Evolutionary conservation across 129 eudicot species (phyloP).

Genomic region (Flaveria robusta): DNA sequence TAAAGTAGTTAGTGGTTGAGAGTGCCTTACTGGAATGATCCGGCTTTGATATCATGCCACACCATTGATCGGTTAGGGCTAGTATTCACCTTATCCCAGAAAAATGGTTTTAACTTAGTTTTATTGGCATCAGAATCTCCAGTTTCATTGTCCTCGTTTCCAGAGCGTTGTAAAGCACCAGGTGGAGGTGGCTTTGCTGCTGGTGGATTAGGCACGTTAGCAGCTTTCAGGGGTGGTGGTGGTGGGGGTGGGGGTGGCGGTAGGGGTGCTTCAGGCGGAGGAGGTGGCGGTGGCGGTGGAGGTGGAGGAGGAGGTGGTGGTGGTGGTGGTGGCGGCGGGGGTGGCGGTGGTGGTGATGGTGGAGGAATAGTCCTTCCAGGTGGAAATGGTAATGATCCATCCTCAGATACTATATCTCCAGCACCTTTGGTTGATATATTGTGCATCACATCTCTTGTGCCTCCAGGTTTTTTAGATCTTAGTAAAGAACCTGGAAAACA

Average conservation of each 20-base stretch:
- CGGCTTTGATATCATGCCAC: conserved; percentile 83
- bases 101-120: conserved; percentile 76
- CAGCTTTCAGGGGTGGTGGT: conserved; percentile 57
- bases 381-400: conserved; percentile 18
- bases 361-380: not conserved
- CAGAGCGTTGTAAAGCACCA: conserved; percentile 31
- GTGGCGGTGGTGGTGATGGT: not conserved
- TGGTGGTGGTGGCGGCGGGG: not conserved
- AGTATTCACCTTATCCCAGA: conserved; percentile 92
- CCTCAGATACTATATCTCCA: conserved; percentile 24
- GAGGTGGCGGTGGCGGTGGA: conserved; percentile 28
- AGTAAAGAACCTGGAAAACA: conserved; percentile 22
- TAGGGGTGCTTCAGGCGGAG: conserved; percentile 43
- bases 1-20: not conserved
- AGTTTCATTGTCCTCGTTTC: conserved; percentile 23
- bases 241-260: conserved; percentile 51
- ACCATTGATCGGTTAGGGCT: conserved; percentile 85
- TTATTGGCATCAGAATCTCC: conserved; percentile 53
- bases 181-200: conserved; percentile 56
- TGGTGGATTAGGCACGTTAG: conserved; percentile 66
- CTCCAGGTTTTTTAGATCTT: conserved; percentile 24
- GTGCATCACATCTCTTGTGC: conserved; percentile 5
- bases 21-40: conserved; percentile 85
- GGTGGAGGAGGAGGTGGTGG: conserved; percentile 4
- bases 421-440: conserved; percentile 29